Conservation (phyloP, 208 protist genomes). For the Wallacemonas rigidus region DNA sequence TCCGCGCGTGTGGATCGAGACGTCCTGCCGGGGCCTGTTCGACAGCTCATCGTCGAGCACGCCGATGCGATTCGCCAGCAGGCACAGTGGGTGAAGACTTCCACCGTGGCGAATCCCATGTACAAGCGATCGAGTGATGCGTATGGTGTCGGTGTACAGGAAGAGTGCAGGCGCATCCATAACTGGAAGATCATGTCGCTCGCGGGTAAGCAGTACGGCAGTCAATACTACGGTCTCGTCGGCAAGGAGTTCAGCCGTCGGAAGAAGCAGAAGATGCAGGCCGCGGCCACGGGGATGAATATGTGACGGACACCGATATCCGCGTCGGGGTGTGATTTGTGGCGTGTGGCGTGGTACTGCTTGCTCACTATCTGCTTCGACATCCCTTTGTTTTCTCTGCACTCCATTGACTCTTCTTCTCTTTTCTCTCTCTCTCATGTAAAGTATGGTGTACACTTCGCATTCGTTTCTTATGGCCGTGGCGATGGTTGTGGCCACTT, state of each 20-base stretch:
- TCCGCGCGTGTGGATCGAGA: slow-evolving; percentile 69
- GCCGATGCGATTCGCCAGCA: slow-evolving; percentile 28
- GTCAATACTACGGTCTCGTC: slow-evolving; percentile 69
- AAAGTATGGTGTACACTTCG: neutral
- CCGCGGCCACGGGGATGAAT: slow-evolving; percentile 75
- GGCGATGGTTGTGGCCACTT: no score
- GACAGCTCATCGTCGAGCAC: slow-evolving; percentile 65
- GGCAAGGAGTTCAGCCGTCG: slow-evolving; percentile 67
- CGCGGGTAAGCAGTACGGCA: slow-evolving; percentile 70
- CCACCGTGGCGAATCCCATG: slow-evolving; percentile 58
- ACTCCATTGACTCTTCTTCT: neutral
- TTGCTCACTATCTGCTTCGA: slow-evolving; percentile 8
- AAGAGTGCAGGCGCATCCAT: slow-evolving; percentile 65
- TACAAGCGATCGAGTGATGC: slow-evolving; percentile 71
- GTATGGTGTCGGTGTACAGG: slow-evolving; percentile 67
- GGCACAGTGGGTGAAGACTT: slow-evolving; percentile 36
- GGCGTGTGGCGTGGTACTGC: neutral
- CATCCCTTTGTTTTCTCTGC: neutral
- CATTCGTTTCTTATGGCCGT: slow-evolving; percentile 9
- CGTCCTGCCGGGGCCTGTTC: slow-evolving; percentile 51
- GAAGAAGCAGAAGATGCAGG: slow-evolving; percentile 34
- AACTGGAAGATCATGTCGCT: slow-evolving; percentile 70
- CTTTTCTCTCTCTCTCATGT: slow-evolving; percentile 14
- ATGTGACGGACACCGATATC: slow-evolving; percentile 30
- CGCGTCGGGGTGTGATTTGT: neutral